phyloP scores from a whole-genome alignment of 2,329 filamentous ascomycete species.

The Cytospora piceae region DNA sequence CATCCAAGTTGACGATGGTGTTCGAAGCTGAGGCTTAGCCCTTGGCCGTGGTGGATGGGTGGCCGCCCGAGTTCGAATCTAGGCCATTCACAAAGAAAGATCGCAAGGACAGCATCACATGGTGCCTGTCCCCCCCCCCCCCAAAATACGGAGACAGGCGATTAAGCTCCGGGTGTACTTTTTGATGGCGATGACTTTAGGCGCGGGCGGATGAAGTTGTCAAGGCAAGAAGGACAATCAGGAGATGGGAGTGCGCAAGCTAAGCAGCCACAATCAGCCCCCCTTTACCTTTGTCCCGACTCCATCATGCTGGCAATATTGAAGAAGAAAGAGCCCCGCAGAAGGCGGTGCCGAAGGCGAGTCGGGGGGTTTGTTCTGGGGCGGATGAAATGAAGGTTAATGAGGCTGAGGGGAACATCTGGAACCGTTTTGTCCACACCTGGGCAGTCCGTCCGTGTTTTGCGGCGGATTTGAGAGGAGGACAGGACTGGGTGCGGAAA shows the following conservation, averaged over 20 bases:
- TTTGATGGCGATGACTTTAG: not conserved
- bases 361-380: slow-evolving; percentile 20
- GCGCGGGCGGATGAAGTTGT: not conserved
- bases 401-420: not conserved
- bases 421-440: not conserved
- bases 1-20: not conserved
- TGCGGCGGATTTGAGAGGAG: not conserved
- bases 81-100: slow-evolving; percentile 5
- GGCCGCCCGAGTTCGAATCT: not conserved
- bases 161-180: slow-evolving; percentile 8
- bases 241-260: not conserved
- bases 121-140: slow-evolving; percentile 1
- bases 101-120: not conserved
- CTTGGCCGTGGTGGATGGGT: not conserved
- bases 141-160: slow-evolving; percentile 6
- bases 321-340: slow-evolving; percentile 21
- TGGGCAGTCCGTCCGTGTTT: not conserved
- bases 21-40: not conserved
- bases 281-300: slow-evolving; percentile 10
- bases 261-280: slow-evolving; percentile 5
- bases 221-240: not conserved
- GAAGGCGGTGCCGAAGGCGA: slow-evolving; percentile 10
- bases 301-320: not conserved
- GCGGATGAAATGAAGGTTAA: slow-evolving; percentile 12
- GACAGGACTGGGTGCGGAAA: slow-evolving; percentile 14